phyloP scores from a whole-genome alignment of 352 stramenopile genomes.

The Thraustochytrium sp. region DNA sequence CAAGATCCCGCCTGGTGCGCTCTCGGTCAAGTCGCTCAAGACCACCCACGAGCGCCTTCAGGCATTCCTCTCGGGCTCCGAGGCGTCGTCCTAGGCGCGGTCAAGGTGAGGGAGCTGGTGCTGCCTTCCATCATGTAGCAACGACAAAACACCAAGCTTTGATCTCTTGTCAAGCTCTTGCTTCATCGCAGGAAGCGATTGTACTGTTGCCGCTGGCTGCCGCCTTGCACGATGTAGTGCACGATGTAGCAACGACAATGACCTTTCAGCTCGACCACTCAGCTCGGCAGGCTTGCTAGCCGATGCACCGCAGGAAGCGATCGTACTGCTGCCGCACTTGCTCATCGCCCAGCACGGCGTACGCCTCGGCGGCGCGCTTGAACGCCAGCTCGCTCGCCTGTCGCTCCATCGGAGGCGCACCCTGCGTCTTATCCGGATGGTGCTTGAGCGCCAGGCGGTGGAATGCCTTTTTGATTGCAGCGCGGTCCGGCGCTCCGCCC shows the following conservation, averaged over 20 bases:
- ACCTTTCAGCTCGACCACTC: neutral
- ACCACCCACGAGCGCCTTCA: neutral
- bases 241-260: neutral
- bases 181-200: neutral
- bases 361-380: neutral
- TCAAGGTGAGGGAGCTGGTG: too few relatives aligned
- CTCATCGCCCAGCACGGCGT: conserved; percentile 15
- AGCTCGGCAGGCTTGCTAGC: neutral
- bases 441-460: conserved; percentile 16
- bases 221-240: too few relatives aligned
- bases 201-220: too few relatives aligned
- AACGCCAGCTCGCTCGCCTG: neutral
- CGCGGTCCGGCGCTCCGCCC: neutral
- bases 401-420: neutral
- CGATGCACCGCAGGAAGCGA: neutral
- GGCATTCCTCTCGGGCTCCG: neutral
- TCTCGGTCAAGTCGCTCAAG: conserved; percentile 4
- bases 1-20: conserved; percentile 52
- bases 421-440: conserved; percentile 30
- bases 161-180: too few relatives aligned
- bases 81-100: too few relatives aligned
- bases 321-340: conserved; percentile 20
- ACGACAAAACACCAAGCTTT: neutral
- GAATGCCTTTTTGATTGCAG: conserved; percentile 1
- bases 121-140: neutral